These are phyloP conservation scores for Alternaria metachromatica DNA, from an alignment of 2,329 filamentous ascomycete genomes.

Conservation along the genomic window DNA sequence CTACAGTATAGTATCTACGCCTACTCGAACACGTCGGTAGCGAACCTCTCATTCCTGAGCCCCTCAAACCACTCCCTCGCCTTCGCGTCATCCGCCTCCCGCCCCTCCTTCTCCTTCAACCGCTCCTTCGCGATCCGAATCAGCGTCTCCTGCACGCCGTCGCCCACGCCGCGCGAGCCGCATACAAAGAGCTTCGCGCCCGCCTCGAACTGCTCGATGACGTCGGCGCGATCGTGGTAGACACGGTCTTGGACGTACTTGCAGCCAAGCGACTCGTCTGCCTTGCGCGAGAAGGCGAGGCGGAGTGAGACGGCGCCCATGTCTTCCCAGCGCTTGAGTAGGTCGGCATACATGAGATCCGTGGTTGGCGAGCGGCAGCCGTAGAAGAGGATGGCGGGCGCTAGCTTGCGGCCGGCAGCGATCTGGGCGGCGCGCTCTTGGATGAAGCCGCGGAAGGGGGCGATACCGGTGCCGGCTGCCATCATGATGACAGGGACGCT, in stretches of 20 bases:
- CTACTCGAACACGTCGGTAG: conserved; percentile 11
- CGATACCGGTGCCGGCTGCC: conserved; percentile 50
- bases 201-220: conserved; percentile 54
- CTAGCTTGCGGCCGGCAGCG: conserved; percentile 59
- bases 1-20: not conserved
- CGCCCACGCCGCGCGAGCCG: conserved; percentile 60
- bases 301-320: conserved; percentile 67
- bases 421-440: conserved; percentile 52
- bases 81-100: conserved; percentile 48
- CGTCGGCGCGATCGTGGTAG: conserved; percentile 55
- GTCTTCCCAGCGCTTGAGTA: conserved; percentile 65
- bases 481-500: conserved; percentile 52
- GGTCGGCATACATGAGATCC: conserved; percentile 67
- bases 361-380: conserved; percentile 64
- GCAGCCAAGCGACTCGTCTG: conserved; percentile 55
- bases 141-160: conserved; percentile 52
- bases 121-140: conserved; percentile 54
- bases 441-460: conserved; percentile 53
- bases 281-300: conserved; percentile 63
- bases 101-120: conserved; percentile 48
- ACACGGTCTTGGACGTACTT: conserved; percentile 62
- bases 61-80: conserved; percentile 55
- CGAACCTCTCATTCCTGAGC: conserved; percentile 52
- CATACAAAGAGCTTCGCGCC: conserved; percentile 70
- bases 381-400: conserved; percentile 69